Percentiles rank a stretch among this genome's conserved stretches.
These are phyloP conservation scores for Cladobotryum mycophilum DNA, from an alignment of 2,329 filamentous ascomycete genomes.

Conservation along the genomic window DNA sequence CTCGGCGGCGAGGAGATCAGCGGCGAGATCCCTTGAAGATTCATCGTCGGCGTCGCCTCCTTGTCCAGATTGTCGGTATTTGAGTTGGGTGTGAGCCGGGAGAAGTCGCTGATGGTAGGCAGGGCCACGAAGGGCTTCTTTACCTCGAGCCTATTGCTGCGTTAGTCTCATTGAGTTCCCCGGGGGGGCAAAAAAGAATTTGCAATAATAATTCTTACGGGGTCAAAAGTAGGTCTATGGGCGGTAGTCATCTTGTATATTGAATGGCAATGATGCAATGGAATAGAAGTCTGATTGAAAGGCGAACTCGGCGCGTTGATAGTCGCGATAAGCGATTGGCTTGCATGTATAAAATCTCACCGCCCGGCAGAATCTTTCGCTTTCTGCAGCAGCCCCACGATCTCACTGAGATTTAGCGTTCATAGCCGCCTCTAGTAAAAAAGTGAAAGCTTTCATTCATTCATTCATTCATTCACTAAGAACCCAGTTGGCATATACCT, in stretches of 20 bases:
- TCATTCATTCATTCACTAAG: slow-evolving; percentile 5
- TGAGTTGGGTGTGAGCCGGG: slow-evolving; percentile 88
- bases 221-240: slow-evolving; percentile 91
- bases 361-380: slow-evolving; percentile 44
- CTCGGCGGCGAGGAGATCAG: slow-evolving; percentile 85
- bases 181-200: too few species aligned
- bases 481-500: background rate
- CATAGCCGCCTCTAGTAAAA: slow-evolving; percentile 8
- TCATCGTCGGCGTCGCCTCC: slow-evolving; percentile 72
- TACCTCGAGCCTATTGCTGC: slow-evolving; percentile 67
- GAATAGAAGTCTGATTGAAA: background rate
- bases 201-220: slow-evolving; percentile 47
- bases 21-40: slow-evolving; percentile 68
- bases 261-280: background rate
- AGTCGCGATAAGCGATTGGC: slow-evolving; percentile 7
- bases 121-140: slow-evolving; percentile 87
- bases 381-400: slow-evolving; percentile 7
- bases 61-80: slow-evolving; percentile 81
- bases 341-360: slow-evolving; percentile 24
- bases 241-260: slow-evolving; percentile 54
- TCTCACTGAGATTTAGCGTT: slow-evolving; percentile 15
- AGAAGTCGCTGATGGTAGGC: slow-evolving; percentile 95
- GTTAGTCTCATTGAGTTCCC: background rate
- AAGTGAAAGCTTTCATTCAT: slow-evolving; percentile 3
- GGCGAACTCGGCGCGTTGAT: background rate